Conservation (phyloP, 768 basidiomycete genomes). For the Calocybe cyanea region DNA sequence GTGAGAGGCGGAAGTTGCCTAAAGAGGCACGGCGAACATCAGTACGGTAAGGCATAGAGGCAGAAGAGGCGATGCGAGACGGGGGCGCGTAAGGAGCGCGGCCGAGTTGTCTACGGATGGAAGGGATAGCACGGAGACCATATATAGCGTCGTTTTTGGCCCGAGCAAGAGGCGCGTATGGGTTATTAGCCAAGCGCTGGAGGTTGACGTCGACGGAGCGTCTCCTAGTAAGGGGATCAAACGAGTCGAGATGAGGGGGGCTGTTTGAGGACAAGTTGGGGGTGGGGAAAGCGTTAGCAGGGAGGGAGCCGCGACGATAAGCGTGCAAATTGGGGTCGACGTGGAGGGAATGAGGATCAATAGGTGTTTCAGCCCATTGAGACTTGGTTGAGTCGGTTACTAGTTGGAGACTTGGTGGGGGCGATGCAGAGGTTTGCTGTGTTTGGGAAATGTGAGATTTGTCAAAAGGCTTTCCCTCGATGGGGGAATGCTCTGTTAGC, state of each 20-base stretch:
- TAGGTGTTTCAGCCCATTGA: slow-evolving; percentile 34
- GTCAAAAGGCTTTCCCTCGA: too few species aligned
- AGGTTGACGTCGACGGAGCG: slow-evolving; percentile 45
- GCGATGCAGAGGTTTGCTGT: slow-evolving; percentile 12
- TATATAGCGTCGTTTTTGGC: slow-evolving; percentile 48
- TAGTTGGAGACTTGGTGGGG: slow-evolving; percentile 37
- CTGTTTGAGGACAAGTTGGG: slow-evolving; percentile 27
- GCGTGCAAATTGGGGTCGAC: slow-evolving; percentile 21
- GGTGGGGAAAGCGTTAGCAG: slow-evolving; percentile 36
- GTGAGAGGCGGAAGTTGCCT: slow-evolving; percentile 34
- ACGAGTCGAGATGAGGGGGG: slow-evolving; percentile 36
- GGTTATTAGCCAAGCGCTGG: slow-evolving; percentile 46
- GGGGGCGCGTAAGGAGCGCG: slow-evolving; percentile 28
- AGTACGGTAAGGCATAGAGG: slow-evolving; percentile 32
- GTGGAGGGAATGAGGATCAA: slow-evolving; percentile 20
- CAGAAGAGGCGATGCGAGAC: slow-evolving; percentile 20
- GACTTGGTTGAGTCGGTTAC: slow-evolving; percentile 26
- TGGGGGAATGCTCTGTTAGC: slow-evolving; percentile 8
- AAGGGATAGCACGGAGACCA: slow-evolving; percentile 33
- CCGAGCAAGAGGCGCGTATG: slow-evolving; percentile 46
- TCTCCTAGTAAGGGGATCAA: slow-evolving; percentile 40
- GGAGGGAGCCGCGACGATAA: slow-evolving; percentile 55
- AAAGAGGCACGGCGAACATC: slow-evolving; percentile 39
- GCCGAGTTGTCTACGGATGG: slow-evolving; percentile 26
- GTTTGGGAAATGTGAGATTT: too few species aligned